Conservation (phyloP, 441 rosid species). For the Kokia cookei region DNA sequence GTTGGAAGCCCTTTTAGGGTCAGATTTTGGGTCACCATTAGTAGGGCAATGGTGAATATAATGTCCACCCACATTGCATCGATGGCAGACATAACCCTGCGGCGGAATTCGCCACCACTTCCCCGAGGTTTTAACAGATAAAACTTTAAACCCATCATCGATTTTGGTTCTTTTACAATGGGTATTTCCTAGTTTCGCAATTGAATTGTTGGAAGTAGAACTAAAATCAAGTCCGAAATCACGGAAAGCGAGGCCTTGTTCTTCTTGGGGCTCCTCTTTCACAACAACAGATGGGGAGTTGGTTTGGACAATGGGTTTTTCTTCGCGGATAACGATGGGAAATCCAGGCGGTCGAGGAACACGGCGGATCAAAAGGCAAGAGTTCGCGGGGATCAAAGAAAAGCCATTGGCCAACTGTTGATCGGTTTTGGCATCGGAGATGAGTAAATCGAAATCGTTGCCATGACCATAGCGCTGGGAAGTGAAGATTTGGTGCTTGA, state of each 20-base stretch:
- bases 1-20: background rate
- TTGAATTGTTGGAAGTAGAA: background rate
- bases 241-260: background rate
- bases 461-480: background rate
- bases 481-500: background rate
- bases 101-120: background rate
- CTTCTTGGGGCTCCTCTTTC: background rate
- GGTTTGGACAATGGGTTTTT: background rate
- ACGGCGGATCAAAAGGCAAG: background rate
- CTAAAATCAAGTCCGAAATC: background rate
- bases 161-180: background rate
- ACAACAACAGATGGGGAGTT: background rate
- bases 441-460: background rate
- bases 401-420: background rate
- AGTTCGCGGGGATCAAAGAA: background rate
- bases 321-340: background rate
- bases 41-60: background rate
- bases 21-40: background rate
- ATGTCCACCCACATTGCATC: background rate
- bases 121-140: background rate
- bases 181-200: background rate
- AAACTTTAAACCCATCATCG: background rate
- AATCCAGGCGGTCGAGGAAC: background rate
- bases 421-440: background rate
- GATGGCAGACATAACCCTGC: background rate